Base-by-base conservation (phyloP, 2,329 filamentous ascomycete species). In the Diplodia mutila region DNA sequence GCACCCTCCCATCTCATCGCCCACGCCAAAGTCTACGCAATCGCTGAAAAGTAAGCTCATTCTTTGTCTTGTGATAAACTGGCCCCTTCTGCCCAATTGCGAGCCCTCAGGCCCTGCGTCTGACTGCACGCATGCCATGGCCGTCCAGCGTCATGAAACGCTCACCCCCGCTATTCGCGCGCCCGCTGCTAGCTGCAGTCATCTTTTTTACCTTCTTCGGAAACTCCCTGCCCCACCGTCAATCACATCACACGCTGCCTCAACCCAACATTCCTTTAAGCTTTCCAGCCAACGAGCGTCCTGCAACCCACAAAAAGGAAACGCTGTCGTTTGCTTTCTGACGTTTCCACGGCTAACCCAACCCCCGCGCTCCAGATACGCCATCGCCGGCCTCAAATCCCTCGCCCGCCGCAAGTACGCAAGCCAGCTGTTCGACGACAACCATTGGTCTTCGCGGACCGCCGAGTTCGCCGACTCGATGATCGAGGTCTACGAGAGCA, bases 11-110 rank as follows among this genome's bases (percentile, higher is more conserved):
- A 83, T 71, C 76, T 84, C 6, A 70, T 84, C 57, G 77, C 79
- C 18, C 83, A 85, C 70, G 79, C 81, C 16, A 80, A 80, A 64
- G 80, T 85, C 48, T 85, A 85, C 71, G 81, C 82, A 39, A 78
- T 84, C 27, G 83, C 81, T 11, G 83, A 84, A 72, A 84, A 84
- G 76, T 79, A 77, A 74, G 78, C 78, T 69, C 61, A 57, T 53
- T 59, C 67, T 67, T 12, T 67, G 59, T n/a, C 71, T 68, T 46
- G 42, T 68, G 61, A 55, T 71, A 70, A 32, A 46, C 54, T 66
- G 42, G 27, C n/a, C 27, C 59, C 46, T 46, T 4, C 6, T 8
- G 66, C 69, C 67, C 69, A 59, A 70, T 68, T 68, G 67, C 69
- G 61, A 68, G 59, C 69, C 63, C 9, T n/a, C 42, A 63, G 59